A percentile compares a stretch with the other conserved stretches of the same genome.
Conservation (phyloP, 2,329 filamentous ascomycete genomes). For the Mollisiaceae sp. region DNA sequence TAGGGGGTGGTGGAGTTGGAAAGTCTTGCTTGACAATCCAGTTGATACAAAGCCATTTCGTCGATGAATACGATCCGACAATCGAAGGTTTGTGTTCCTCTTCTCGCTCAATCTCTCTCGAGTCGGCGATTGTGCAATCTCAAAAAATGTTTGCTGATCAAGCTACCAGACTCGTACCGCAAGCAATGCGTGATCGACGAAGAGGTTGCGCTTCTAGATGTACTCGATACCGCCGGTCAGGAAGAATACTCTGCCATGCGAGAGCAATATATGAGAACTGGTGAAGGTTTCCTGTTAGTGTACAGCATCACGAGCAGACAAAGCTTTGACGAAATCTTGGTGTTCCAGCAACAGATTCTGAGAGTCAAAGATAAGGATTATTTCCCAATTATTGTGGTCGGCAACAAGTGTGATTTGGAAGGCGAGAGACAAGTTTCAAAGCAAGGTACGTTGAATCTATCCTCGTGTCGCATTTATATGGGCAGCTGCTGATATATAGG, state of each 20-base stretch:
- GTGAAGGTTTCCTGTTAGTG: constrained; percentile 91
- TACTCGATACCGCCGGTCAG: constrained; percentile 96
- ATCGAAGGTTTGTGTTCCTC: constrained; percentile 79
- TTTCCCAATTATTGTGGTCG: constrained; percentile 98
- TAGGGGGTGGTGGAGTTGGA: constrained; percentile 96
- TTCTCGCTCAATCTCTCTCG: neutral
- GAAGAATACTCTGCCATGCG: constrained; percentile 99
- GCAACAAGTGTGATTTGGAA: constrained; percentile 99
- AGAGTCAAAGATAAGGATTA: constrained; percentile 99
- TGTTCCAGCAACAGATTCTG: constrained; percentile 98
- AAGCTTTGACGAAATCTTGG: constrained; percentile 98
- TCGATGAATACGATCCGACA: constrained; percentile 98
- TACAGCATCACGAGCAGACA: constrained; percentile 98
- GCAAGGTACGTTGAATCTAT: constrained; percentile 70
- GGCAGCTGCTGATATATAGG: constrained; percentile 1
- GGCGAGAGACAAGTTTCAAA: constrained; percentile 87
- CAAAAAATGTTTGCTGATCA: neutral
- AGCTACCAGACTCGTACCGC: constrained; percentile 85
- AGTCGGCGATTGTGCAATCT: neutral
- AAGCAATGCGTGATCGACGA: constrained; percentile 99
- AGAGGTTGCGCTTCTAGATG: constrained; percentile 95
- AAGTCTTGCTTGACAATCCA: constrained; percentile 99
- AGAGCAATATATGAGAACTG: constrained; percentile 99
- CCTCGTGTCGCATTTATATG: constrained; percentile 1
- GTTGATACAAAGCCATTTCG: constrained; percentile 84